Conservation (phyloP, 495 filamentous ascomycete genomes). For the Evernia prunastri region DNA sequence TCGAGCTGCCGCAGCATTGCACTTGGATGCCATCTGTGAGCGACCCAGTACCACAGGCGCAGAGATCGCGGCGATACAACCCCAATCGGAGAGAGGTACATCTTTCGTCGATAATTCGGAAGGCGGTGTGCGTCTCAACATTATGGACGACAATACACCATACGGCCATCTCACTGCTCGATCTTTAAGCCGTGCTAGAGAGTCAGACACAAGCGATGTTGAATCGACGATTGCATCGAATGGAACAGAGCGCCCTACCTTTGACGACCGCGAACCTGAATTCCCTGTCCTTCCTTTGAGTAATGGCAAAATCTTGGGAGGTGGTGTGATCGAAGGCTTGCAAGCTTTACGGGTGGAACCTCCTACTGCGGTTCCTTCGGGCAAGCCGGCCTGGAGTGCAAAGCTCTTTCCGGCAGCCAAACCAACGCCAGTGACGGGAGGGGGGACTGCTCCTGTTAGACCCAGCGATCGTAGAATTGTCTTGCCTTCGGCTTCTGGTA, state of each 20-base stretch:
- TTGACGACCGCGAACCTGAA: not conserved
- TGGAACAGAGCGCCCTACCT: not conserved
- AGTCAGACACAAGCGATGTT: not conserved
- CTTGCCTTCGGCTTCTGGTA: not conserved
- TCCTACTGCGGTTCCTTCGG: not conserved
- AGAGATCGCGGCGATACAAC: constrained; percentile 15
- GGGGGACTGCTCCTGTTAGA: not conserved
- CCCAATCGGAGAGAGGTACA: constrained; percentile 7
- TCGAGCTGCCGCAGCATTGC: constrained; percentile 12
- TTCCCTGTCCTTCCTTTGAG: not conserved
- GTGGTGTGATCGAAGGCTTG: not conserved
- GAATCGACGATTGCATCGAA: not conserved
- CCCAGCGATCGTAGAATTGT: not conserved
- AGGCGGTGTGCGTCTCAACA: not conserved
- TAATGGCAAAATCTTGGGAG: not conserved
- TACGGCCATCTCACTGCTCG: not conserved
- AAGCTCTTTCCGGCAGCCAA: constrained; percentile 2
- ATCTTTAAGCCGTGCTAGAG: constrained; percentile 3
- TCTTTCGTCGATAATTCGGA: constrained; percentile 2
- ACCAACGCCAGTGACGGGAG: constrained; percentile 9
- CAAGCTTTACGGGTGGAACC: not conserved
- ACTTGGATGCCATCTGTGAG: constrained; percentile 1
- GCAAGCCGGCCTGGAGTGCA: not conserved
- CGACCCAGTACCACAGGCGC: constrained; percentile 6
- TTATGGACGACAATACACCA: constrained; percentile 4